phyloP scores from a whole-genome alignment of 176 grass and related monocot genomes.

The Urochloa ruziziensis region DNA sequence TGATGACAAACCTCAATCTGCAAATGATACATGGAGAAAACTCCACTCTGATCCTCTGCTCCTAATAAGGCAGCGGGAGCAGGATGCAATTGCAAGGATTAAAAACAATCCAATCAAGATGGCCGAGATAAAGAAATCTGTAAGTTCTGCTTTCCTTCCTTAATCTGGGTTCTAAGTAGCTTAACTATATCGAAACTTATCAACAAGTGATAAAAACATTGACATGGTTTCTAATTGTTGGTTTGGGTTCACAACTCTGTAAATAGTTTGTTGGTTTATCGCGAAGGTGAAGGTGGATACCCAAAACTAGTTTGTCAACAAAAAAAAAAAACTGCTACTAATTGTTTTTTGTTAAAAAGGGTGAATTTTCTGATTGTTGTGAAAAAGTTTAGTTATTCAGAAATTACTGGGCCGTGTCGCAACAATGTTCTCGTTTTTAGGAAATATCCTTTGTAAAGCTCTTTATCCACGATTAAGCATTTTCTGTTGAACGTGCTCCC shows the following conservation, averaged over 20 bases:
- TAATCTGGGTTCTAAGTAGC: background rate
- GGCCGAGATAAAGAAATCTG: conserved; percentile 95
- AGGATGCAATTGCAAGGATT: conserved; percentile 87
- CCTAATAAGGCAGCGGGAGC: conserved; percentile 90
- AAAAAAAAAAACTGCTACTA: background rate
- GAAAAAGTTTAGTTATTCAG: background rate
- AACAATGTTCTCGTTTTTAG: background rate
- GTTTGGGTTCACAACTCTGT: background rate
- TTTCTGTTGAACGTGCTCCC: background rate
- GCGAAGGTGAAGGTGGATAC: background rate
- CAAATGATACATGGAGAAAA: conserved; percentile 94
- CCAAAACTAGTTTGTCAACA: background rate
- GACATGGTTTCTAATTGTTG: background rate
- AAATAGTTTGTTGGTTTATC: background rate
- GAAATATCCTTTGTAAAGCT: background rate
- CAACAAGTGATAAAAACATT: background rate
- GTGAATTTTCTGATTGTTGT: background rate
- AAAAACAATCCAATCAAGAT: conserved; percentile 99
- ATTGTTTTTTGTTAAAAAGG: background rate
- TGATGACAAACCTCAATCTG: conserved; percentile 95
- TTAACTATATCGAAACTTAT: background rate
- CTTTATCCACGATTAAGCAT: background rate
- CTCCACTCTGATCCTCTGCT: conserved; percentile 93
- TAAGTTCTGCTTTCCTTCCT: conserved; percentile 38
- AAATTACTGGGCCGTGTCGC: background rate